Percentiles rank a stretch among this genome's conserved stretches.
phyloP scores from a whole-genome alignment of 352 stramenopile species.

The Globisporangium mamillatum region DNA sequence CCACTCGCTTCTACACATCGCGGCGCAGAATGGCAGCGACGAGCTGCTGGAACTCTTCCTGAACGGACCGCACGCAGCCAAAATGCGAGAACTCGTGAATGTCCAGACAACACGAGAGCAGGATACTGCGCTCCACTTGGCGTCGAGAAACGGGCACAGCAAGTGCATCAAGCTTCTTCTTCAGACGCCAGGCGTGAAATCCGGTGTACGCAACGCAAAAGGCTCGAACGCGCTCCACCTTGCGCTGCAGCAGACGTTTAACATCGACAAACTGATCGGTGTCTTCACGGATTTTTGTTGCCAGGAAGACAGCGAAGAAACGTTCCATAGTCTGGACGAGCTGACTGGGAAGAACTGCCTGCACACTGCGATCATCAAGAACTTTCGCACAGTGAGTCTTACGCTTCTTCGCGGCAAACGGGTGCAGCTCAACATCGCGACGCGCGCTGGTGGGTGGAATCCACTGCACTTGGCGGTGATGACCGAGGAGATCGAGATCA shows the following conservation, averaged over 20 bases:
- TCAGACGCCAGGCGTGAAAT: conserved; percentile 19
- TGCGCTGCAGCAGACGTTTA: conserved; percentile 56
- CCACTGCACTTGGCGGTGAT: conserved; percentile 64
- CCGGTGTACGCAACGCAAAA: conserved; percentile 27
- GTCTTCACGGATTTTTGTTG: conserved; percentile 33
- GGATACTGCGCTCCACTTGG: conserved; percentile 50
- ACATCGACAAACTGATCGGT: conserved; percentile 52
- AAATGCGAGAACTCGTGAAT: conserved; percentile 28
- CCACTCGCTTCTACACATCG: conserved; percentile 47
- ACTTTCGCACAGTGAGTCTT: conserved; percentile 44
- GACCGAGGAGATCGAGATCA: conserved; percentile 44
- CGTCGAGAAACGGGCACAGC: conserved; percentile 38
- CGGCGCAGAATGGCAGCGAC: conserved; percentile 36
- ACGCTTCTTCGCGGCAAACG: conserved; percentile 38
- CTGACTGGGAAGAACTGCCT: conserved; percentile 43
- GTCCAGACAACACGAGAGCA: conserved; percentile 32
- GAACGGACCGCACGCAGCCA: conserved; percentile 6
- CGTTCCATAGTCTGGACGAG: conserved; percentile 48
- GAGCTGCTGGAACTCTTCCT: conserved; percentile 30
- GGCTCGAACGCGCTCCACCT: conserved; percentile 62
- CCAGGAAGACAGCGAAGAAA: conserved; percentile 14
- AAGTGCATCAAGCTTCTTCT: conserved; percentile 40
- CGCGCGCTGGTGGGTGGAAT: conserved; percentile 45
- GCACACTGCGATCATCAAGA: conserved; percentile 63
- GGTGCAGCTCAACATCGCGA: conserved; percentile 48